Percentiles rank a stretch among this genome's conserved stretches.
Conservation (phyloP, 2,329 filamentous ascomycete genomes). For the Dryadomyces quercus-mongolicae region DNA sequence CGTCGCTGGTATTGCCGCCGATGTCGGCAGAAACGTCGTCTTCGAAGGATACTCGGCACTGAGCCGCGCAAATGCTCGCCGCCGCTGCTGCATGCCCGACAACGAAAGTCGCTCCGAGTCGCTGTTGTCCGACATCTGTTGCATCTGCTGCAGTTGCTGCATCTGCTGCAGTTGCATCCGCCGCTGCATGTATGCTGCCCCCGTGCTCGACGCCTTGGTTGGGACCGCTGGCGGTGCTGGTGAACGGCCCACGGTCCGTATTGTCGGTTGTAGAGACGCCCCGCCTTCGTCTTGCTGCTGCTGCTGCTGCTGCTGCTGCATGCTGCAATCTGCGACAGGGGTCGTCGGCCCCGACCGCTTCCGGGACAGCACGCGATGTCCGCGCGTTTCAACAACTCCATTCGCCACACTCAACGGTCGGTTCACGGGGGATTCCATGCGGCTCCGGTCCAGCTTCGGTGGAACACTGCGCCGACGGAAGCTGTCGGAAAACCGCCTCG, state of each 20-base stretch:
- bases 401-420: not conserved
- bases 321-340: too few relatives aligned
- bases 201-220: slow-evolving; percentile 31
- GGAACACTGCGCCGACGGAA: not conserved
- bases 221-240: slow-evolving; percentile 12
- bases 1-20: too few relatives aligned
- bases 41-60: slow-evolving; percentile 2
- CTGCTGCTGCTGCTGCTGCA: not conserved
- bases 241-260: too few relatives aligned
- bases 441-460: not conserved
- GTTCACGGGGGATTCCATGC: slow-evolving; percentile 1
- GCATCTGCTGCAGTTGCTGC: slow-evolving; percentile 22
- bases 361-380: too few relatives aligned
- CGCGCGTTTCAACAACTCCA: too few relatives aligned
- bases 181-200: slow-evolving; percentile 32
- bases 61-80: not conserved
- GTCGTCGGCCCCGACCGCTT: too few relatives aligned
- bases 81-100: not conserved
- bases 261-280: too few relatives aligned
- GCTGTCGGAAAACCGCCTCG: slow-evolving; percentile 1
- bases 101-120: slow-evolving; percentile 8
- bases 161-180: slow-evolving; percentile 21
- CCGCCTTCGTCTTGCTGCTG: not conserved
- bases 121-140: slow-evolving; percentile 15
- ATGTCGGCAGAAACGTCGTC: not conserved